Evolutionary conservation across 441 rosid genomes (phyloP).

Genomic region (Gossypium gossypioides): DNA sequence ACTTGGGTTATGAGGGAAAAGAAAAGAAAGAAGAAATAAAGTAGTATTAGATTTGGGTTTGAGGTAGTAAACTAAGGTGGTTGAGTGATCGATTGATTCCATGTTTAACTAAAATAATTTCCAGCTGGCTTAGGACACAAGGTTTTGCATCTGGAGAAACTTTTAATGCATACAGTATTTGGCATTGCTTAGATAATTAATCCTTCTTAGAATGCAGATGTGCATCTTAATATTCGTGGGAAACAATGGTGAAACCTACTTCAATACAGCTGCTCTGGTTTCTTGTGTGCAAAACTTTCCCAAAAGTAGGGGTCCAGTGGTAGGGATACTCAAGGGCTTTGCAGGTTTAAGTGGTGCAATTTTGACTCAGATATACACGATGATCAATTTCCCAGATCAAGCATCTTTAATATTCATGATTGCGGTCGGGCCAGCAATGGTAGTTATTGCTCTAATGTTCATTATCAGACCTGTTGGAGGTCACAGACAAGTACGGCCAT

Average conservation of each 20-base stretch:
- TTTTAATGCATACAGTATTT: neutral
- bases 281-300: slow-evolving; percentile 95
- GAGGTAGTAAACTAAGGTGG: neutral
- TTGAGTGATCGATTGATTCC: neutral
- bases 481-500: slow-evolving; percentile 61
- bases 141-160: neutral
- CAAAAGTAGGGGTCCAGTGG: slow-evolving; percentile 88
- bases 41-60: neutral
- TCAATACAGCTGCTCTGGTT: slow-evolving; percentile 79
- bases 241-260: slow-evolving; percentile 91
- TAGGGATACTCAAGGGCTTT: slow-evolving; percentile 90
- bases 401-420: slow-evolving; percentile 88
- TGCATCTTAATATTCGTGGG: slow-evolving; percentile 78
- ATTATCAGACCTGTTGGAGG: slow-evolving; percentile 85
- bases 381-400: slow-evolving; percentile 60
- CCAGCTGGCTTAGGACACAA: neutral
- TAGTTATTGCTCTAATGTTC: slow-evolving; percentile 64
- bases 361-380: slow-evolving; percentile 70
- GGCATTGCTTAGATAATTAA: slow-evolving; percentile 11
- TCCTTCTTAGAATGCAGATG: slow-evolving; percentile 41
- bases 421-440: slow-evolving; percentile 85
- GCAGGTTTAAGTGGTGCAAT: slow-evolving; percentile 98
- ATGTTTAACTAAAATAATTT: neutral
- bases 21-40: neutral
- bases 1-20: neutral